Conservation (phyloP, 2,329 filamentous ascomycete species). For the Macrophomina phaseolina region DNA sequence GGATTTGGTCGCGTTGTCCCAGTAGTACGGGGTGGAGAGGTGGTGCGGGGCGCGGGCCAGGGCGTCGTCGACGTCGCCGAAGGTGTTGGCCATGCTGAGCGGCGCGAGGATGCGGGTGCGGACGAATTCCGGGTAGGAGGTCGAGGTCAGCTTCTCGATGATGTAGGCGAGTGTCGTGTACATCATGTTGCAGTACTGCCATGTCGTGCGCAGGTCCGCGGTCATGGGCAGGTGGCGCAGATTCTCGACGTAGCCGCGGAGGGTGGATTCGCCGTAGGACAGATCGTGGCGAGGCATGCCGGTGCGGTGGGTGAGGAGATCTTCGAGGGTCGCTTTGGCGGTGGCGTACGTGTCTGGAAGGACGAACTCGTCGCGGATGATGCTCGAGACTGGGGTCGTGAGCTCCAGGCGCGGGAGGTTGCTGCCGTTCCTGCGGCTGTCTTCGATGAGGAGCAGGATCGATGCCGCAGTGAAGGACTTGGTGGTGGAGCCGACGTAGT, state of each 20-base stretch:
- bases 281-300: conserved; percentile 42
- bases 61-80: conserved; percentile 44
- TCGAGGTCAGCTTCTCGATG: conserved; percentile 51
- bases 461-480: conserved; percentile 40
- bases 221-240: conserved; percentile 53
- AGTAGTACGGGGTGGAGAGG: conserved; percentile 32
- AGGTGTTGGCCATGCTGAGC: conserved; percentile 49
- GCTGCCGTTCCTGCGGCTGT: conserved; percentile 26
- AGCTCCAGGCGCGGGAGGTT: conserved; percentile 36
- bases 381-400: conserved; percentile 41
- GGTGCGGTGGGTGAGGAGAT: conserved; percentile 44
- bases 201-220: conserved; percentile 48
- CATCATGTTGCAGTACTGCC: conserved; percentile 61
- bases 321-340: conserved; percentile 39
- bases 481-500: conserved; percentile 37
- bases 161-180: conserved; percentile 56
- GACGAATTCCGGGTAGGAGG: conserved; percentile 42
- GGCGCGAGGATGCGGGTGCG: conserved; percentile 46
- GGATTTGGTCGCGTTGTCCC: conserved; percentile 16
- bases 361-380: conserved; percentile 45
- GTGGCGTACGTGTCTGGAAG: conserved; percentile 40
- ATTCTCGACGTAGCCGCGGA: conserved; percentile 47
- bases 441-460: conserved; percentile 34
- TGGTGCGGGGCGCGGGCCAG: conserved; percentile 25
- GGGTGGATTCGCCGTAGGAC: conserved; percentile 34